Evolutionary conservation across 345 rosid species (phyloP).

Genomic region (Syzygium jambos): DNA sequence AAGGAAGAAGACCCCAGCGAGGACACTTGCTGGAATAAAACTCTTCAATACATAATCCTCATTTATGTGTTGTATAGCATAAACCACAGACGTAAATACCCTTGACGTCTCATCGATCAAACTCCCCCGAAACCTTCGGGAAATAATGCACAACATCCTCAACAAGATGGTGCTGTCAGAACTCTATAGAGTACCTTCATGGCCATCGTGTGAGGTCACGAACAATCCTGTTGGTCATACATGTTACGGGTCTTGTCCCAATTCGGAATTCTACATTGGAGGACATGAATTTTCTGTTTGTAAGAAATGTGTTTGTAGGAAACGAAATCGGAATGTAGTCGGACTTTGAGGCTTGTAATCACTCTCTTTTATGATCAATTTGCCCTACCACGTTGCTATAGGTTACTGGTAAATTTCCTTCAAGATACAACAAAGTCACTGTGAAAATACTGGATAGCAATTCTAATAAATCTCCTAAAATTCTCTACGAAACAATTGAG

Average conservation of each 20-base stretch:
- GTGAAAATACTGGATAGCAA: too few relatives aligned
- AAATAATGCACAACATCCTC: not conserved
- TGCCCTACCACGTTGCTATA: too few relatives aligned
- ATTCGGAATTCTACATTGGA: not conserved
- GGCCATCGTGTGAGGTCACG: not conserved
- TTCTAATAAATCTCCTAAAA: too few relatives aligned
- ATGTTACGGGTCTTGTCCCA: not conserved
- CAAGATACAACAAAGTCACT: too few relatives aligned
- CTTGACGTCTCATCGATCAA: not conserved
- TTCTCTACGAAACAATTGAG: too few relatives aligned
- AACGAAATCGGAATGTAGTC: too few relatives aligned
- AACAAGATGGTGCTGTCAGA: not conserved
- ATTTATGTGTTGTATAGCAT: not conserved
- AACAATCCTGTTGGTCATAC: not conserved
- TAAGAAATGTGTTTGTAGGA: too few relatives aligned
- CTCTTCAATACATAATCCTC: not conserved
- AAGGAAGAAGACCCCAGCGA: not conserved
- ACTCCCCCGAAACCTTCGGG: not conserved
- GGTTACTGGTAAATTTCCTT: too few relatives aligned
- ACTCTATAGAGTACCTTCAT: not conserved
- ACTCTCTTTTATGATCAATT: too few relatives aligned
- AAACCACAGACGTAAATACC: not conserved
- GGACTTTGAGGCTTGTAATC: too few relatives aligned
- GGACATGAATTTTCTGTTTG: not conserved
- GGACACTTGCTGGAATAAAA: not conserved